Conservation (phyloP, 805 yeast species). For the Candida suzukii region DNA sequence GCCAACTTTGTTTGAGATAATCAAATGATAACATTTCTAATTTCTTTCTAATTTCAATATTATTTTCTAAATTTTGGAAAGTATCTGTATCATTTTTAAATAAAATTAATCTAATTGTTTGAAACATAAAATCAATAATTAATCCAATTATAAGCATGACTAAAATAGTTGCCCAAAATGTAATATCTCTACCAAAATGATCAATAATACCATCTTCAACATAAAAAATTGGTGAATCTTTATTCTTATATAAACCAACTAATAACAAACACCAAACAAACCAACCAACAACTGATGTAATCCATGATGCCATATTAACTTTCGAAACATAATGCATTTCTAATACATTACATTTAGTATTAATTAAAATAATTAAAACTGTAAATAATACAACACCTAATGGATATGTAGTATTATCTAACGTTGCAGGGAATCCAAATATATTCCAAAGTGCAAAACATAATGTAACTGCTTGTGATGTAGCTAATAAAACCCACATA, state of each 20-base stretch:
- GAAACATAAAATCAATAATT: conserved; percentile 57
- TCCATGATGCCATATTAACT: conserved; percentile 56
- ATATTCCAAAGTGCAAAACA: conserved; percentile 59
- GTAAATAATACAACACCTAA: conserved; percentile 73
- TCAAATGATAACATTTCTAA: conserved; percentile 68
- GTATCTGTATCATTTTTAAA: conserved; percentile 70
- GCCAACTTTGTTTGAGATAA: conserved; percentile 78
- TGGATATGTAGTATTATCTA: conserved; percentile 77
- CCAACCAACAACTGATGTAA: conserved; percentile 80
- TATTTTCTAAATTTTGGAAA: conserved; percentile 73
- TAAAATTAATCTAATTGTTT: conserved; percentile 47
- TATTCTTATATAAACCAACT: conserved; percentile 55
- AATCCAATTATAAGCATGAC: conserved; percentile 52
- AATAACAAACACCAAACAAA: conserved; percentile 74
- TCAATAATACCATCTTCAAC: conserved; percentile 62
- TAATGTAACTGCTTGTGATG: conserved; percentile 62
- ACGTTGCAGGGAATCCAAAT: conserved; percentile 64
- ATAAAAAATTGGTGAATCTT: conserved; percentile 53
- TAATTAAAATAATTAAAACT: conserved; percentile 64
- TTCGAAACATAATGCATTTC: conserved; percentile 75
- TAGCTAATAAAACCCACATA: conserved; percentile 73
- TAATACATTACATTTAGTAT: conserved; percentile 69
- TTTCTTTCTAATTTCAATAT: conserved; percentile 52
- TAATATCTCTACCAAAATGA: conserved; percentile 71
- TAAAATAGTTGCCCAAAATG: conserved; percentile 80